Conservation (phyloP, 805 yeast genomes). For the Metschnikowia borealis region DNA sequence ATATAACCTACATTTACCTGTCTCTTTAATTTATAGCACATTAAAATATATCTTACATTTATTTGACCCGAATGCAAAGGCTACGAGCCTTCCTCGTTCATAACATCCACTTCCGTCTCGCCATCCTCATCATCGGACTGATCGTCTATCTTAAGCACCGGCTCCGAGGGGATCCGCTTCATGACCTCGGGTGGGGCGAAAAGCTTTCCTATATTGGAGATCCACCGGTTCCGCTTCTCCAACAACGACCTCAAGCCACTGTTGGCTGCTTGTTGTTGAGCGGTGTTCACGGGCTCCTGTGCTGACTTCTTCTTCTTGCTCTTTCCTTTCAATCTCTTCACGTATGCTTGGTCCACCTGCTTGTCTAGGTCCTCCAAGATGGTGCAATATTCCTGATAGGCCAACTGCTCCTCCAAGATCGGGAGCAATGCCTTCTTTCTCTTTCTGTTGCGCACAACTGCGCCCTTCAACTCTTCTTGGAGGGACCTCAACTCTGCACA, state of each 20-base stretch:
- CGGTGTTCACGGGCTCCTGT: slow-evolving; percentile 23
- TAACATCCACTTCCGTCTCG: slow-evolving; percentile 27
- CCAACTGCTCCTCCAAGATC: slow-evolving; percentile 77
- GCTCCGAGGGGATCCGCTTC: slow-evolving; percentile 68
- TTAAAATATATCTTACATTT: not conserved
- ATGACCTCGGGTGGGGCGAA: slow-evolving; percentile 64
- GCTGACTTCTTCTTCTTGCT: slow-evolving; percentile 54
- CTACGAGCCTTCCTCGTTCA: slow-evolving; percentile 15
- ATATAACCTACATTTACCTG: not conserved
- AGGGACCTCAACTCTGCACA: slow-evolving; percentile 75
- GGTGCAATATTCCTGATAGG: slow-evolving; percentile 90
- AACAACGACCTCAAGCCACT: slow-evolving; percentile 73
- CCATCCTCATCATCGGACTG: slow-evolving; percentile 31
- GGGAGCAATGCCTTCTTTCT: slow-evolving; percentile 67
- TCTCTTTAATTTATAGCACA: not conserved
- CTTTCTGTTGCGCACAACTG: slow-evolving; percentile 59
- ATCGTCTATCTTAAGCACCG: slow-evolving; percentile 47
- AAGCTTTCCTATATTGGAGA: slow-evolving; percentile 80
- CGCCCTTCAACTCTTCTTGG: slow-evolving; percentile 63
- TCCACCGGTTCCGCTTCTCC: slow-evolving; percentile 89
- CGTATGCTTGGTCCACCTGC: slow-evolving; percentile 92
- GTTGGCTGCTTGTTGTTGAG: slow-evolving; percentile 67
- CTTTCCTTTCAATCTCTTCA: slow-evolving; percentile 74
- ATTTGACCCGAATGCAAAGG: not conserved
- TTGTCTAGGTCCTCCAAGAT: slow-evolving; percentile 92